Evolutionary conservation across 768 basidiomycete genomes (phyloP).

Genomic region (Trametes cingulata): DNA sequence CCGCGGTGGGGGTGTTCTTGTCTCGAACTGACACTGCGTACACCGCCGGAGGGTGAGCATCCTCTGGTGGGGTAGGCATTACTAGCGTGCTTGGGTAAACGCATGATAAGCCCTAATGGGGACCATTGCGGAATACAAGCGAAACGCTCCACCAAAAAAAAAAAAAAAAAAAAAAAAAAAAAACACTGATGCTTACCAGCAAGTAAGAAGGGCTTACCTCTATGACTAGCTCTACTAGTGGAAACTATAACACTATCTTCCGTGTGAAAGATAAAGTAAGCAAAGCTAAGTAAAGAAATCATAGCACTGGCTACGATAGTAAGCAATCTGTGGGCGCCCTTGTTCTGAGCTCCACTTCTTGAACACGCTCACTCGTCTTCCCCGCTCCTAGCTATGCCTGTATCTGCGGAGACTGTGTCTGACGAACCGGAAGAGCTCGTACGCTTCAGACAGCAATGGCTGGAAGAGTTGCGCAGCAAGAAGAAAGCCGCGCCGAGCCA

Average conservation of each 20-base stretch:
- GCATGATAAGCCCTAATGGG: too few species aligned
- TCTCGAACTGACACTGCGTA: too few species aligned
- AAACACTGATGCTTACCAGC: too few species aligned
- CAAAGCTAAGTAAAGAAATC: background rate
- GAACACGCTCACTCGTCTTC: conserved; percentile 8
- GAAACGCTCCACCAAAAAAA: too few species aligned
- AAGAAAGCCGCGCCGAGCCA: conserved; percentile 15
- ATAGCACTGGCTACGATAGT: background rate
- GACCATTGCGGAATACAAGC: too few species aligned
- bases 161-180: too few species aligned
- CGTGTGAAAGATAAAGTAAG: background rate
- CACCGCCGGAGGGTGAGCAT: too few species aligned
- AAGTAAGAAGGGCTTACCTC: too few species aligned
- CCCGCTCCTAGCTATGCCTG: background rate
- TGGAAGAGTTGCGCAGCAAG: conserved; percentile 29
- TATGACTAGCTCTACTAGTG: too few species aligned
- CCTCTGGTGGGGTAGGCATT: too few species aligned
- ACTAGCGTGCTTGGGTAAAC: too few species aligned
- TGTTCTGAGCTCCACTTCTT: background rate
- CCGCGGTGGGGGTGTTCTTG: too few species aligned
- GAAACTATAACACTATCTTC: background rate
- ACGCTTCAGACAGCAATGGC: conserved; percentile 74
- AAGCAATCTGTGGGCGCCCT: conserved; percentile 1
- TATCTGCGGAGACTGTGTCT: background rate
- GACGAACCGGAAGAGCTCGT: conserved; percentile 63